These are phyloP conservation scores for Lachancea fermentati DNA, from an alignment of 805 yeast species.

Conservation along the genomic window DNA sequence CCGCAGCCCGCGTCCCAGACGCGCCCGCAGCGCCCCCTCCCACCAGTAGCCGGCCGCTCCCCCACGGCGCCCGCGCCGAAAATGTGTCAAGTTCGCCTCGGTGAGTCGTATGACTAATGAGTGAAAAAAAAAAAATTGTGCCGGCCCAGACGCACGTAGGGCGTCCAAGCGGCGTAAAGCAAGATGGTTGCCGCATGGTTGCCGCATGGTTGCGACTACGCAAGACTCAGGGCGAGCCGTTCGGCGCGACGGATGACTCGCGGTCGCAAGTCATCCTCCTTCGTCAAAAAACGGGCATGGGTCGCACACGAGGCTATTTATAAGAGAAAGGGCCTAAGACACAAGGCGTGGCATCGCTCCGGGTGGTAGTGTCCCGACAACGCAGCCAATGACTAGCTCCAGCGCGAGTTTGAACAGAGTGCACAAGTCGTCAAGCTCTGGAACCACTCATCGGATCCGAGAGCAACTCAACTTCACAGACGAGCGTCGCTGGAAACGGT, in stretches of 20 bases:
- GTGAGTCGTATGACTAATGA: neutral
- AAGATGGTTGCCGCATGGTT: too few species aligned
- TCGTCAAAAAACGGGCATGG: neutral
- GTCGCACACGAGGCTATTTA: neutral
- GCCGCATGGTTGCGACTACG: neutral
- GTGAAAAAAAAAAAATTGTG: too few species aligned
- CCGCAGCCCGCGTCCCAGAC: too few species aligned
- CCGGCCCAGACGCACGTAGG: too few species aligned
- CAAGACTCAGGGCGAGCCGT: neutral
- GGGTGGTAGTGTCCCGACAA: neutral
- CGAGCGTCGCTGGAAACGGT: conserved; percentile 80
- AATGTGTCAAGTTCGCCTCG: neutral
- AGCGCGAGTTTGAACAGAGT: conserved; percentile 4
- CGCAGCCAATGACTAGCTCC: neutral
- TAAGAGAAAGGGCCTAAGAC: neutral
- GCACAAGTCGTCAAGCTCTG: conserved; percentile 24
- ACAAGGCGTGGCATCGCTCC: neutral
- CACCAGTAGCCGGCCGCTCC: too few species aligned
- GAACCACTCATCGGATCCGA: conserved; percentile 40
- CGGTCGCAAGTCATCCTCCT: neutral
- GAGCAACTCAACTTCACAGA: conserved; percentile 66
- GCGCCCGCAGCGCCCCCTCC: too few species aligned
- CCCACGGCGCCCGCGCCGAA: too few species aligned
- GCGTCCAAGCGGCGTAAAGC: too few species aligned
- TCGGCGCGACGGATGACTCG: neutral